Conservation (phyloP, 2,329 filamentous ascomycete genomes). For the Cephalotrichum gorgonifer region DNA sequence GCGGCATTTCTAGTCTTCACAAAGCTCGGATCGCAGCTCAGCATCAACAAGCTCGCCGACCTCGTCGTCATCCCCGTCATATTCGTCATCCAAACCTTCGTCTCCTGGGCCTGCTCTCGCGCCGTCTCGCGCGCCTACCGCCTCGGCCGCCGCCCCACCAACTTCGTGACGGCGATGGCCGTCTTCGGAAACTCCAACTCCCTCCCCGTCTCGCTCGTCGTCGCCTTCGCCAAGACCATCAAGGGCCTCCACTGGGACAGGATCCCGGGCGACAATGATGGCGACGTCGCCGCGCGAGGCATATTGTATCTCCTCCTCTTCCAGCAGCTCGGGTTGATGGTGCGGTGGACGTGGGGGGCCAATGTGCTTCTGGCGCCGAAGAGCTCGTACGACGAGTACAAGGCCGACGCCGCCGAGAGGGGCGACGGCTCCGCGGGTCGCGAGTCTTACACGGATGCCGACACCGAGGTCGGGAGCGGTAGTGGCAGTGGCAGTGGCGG, state of each 20-base stretch:
- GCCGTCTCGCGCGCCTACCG: constrained; percentile 64
- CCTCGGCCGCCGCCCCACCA: constrained; percentile 75
- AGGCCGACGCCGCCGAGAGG: constrained; percentile 36
- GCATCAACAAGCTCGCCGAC: constrained; percentile 78
- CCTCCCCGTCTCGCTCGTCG: constrained; percentile 87
- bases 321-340: constrained; percentile 89
- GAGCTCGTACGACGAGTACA: constrained; percentile 58
- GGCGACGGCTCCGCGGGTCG: constrained; percentile 30
- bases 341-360: constrained; percentile 98
- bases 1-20: constrained; percentile 68
- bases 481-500: background rate
- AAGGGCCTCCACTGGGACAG: constrained; percentile 89
- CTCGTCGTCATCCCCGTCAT: constrained; percentile 93
- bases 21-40: constrained; percentile 90
- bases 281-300: constrained; percentile 85
- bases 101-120: constrained; percentile 72
- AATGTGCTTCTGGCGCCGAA: constrained; percentile 86
- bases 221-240: constrained; percentile 87
- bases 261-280: constrained; percentile 85
- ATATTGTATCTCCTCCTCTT: constrained; percentile 96
- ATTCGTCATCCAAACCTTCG: constrained; percentile 75
- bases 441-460: background rate
- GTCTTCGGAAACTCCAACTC: constrained; percentile 98
- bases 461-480: background rate
- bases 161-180: constrained; percentile 96